Evolutionary conservation across 305 asterid species (phyloP).

Genomic region (Fraxinus latifolia): DNA sequence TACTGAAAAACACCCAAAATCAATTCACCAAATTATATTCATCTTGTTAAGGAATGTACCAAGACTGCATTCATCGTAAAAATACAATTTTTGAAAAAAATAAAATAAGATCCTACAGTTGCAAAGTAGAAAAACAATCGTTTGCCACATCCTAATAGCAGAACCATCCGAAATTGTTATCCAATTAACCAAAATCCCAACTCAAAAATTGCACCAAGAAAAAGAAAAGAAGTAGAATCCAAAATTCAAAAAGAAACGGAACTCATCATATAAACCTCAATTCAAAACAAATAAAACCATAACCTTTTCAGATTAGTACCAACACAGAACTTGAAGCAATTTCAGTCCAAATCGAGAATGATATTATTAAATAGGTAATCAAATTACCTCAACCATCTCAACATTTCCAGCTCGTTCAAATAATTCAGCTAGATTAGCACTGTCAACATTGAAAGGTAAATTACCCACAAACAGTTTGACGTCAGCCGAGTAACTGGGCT

Average conservation of each 20-base stretch:
- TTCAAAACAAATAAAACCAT: not conserved
- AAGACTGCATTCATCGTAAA: not conserved
- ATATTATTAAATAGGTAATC: not conserved
- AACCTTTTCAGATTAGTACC: not conserved
- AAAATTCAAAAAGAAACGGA: not conserved
- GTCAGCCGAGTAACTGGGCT: constrained; percentile 46
- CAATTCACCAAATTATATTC: not conserved
- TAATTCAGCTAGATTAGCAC: constrained; percentile 67
- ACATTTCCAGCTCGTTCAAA: constrained; percentile 68
- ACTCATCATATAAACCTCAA: not conserved
- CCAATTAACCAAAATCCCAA: not conserved
- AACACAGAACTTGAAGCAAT: not conserved
- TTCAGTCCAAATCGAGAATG: not conserved
- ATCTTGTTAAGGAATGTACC: not conserved
- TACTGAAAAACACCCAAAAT: not conserved
- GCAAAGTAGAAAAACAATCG: not conserved
- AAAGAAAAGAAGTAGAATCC: not conserved
- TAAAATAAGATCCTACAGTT: not conserved
- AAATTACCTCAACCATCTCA: constrained; percentile 81
- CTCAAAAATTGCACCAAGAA: not conserved
- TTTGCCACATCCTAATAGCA: not conserved
- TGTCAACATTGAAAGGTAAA: constrained; percentile 74
- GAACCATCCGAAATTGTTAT: not conserved
- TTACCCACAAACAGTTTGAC: constrained; percentile 83
- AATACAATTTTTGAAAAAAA: not conserved